Conservation (phyloP, 2,329 filamentous ascomycete genomes). For the Kalmusia sp. region DNA sequence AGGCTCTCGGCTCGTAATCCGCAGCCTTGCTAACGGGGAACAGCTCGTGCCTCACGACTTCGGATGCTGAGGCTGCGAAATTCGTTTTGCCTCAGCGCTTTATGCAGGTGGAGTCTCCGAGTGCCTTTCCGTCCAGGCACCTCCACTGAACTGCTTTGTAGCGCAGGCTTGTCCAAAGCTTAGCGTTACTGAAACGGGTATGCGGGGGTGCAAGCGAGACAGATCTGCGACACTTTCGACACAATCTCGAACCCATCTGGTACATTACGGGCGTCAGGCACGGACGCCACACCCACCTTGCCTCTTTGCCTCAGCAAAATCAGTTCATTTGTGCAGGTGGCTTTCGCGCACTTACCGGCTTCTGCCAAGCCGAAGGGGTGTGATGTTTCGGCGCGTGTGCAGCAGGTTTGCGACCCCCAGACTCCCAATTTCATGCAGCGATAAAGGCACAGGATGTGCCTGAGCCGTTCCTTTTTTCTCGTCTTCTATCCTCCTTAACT, state of each 20-base stretch:
- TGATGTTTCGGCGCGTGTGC: slow-evolving; percentile 47
- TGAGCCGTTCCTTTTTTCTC: slow-evolving; percentile 30
- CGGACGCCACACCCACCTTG: slow-evolving; percentile 24
- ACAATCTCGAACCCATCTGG: slow-evolving; percentile 42
- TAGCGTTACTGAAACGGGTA: slow-evolving; percentile 24
- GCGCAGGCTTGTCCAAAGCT: slow-evolving; percentile 25
- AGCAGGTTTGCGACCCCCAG: slow-evolving; percentile 29
- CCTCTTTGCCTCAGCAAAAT: slow-evolving; percentile 33
- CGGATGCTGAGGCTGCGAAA: slow-evolving; percentile 38
- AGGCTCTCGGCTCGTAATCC: slow-evolving; percentile 12
- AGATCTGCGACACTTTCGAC: slow-evolving; percentile 44
- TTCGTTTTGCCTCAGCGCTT: slow-evolving; percentile 26
- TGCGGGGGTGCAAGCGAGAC: slow-evolving; percentile 42
- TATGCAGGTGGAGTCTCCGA: slow-evolving; percentile 36
- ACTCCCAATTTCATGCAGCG: slow-evolving; percentile 48
- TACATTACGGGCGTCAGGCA: slow-evolving; percentile 40
- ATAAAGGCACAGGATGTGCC: slow-evolving; percentile 45
- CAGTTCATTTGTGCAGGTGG: slow-evolving; percentile 36
- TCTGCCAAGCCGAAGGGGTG: slow-evolving; percentile 41
- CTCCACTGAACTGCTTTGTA: slow-evolving; percentile 22
- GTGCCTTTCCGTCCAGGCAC: slow-evolving; percentile 34
- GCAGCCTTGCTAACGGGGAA: slow-evolving; percentile 23
- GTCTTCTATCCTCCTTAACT: slow-evolving; percentile 39
- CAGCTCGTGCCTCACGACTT: slow-evolving; percentile 38
- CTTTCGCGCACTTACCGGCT: slow-evolving; percentile 32